Conservation (phyloP, 2,329 filamentous ascomycete species). For the Aureobasidium sp. region DNA sequence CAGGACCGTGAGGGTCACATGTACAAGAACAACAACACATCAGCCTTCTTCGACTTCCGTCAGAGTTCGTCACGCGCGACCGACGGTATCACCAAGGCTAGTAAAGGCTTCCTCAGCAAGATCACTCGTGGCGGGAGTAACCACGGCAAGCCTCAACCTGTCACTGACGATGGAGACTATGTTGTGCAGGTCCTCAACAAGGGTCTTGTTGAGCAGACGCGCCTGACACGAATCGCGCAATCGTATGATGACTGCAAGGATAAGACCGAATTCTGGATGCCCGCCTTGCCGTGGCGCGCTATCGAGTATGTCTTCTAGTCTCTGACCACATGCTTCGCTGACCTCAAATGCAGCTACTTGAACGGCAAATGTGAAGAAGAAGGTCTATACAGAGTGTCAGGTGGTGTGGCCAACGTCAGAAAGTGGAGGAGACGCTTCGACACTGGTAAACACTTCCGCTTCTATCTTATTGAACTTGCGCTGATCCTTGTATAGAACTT, state of each 20-base stretch:
- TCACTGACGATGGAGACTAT: constrained; percentile 68
- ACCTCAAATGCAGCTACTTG: constrained; percentile 51
- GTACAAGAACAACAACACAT: constrained; percentile 9
- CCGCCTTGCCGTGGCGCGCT: constrained; percentile 85
- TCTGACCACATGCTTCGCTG: neutral
- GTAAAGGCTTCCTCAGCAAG: constrained; percentile 71
- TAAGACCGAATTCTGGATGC: constrained; percentile 99
- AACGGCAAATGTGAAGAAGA: constrained; percentile 95
- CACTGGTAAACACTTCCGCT: constrained; percentile 48
- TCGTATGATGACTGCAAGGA: constrained; percentile 78
- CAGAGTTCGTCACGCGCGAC: constrained; percentile 66
- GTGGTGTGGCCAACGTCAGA: constrained; percentile 82
- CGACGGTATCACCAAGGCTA: constrained; percentile 61
- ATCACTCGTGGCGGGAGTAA: constrained; percentile 62
- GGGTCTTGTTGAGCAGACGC: constrained; percentile 79
- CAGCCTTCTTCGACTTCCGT: constrained; percentile 40
- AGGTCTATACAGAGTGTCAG: constrained; percentile 85
- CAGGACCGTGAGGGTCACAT: neutral
- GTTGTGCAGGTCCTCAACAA: constrained; percentile 76
- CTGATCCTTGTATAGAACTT: constrained; percentile 48
- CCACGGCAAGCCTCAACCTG: constrained; percentile 52
- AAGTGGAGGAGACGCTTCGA: constrained; percentile 92
- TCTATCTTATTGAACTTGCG: neutral
- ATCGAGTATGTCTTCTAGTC: constrained; percentile 57
- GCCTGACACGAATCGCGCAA: constrained; percentile 86